These are phyloP conservation scores for Trichoderma gracile DNA, from an alignment of 2,329 filamentous ascomycete genomes.

Conservation along the genomic window DNA sequence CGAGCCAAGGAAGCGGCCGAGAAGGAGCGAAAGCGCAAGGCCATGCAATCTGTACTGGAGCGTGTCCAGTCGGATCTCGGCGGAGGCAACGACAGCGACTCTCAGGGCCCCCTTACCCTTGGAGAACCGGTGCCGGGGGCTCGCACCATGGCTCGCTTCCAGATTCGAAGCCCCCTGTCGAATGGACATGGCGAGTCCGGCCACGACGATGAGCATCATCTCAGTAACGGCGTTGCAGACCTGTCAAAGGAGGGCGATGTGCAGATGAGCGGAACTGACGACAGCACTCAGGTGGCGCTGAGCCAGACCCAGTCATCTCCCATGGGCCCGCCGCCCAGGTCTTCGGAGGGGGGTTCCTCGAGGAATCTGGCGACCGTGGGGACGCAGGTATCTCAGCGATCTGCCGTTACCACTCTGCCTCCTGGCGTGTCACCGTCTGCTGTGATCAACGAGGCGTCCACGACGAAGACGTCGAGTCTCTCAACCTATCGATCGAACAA, in stretches of 20 bases:
- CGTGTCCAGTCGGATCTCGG: slow-evolving; percentile 53
- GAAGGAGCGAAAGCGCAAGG: slow-evolving; percentile 63
- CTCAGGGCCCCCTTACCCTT: slow-evolving; percentile 59
- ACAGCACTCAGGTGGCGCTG: slow-evolving; percentile 44
- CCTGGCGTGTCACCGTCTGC: slow-evolving; percentile 60
- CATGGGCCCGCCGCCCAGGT: slow-evolving; percentile 52
- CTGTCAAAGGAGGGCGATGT: slow-evolving; percentile 55
- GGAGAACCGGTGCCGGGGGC: slow-evolving; percentile 64
- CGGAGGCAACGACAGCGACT: slow-evolving; percentile 53
- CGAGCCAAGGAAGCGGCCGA: slow-evolving; percentile 62
- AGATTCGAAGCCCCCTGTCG: slow-evolving; percentile 59
- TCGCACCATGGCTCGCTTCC: slow-evolving; percentile 54
- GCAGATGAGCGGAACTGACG: slow-evolving; percentile 61
- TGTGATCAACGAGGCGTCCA: slow-evolving; percentile 80
- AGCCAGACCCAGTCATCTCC: slow-evolving; percentile 36
- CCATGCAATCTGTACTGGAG: slow-evolving; percentile 57
- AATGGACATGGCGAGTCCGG: slow-evolving; percentile 54
- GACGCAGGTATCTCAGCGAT: slow-evolving; percentile 65
- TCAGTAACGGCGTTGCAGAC: slow-evolving; percentile 59
- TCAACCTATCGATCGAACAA: slow-evolving; percentile 64
- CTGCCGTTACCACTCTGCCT: slow-evolving; percentile 59
- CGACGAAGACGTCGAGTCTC: slow-evolving; percentile 82
- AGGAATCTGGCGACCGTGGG: slow-evolving; percentile 48
- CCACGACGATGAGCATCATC: slow-evolving; percentile 42
- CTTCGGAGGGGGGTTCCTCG: slow-evolving; percentile 41